Conservation (phyloP, 495 filamentous ascomycete genomes). For the Cercophora newfieldiana region DNA sequence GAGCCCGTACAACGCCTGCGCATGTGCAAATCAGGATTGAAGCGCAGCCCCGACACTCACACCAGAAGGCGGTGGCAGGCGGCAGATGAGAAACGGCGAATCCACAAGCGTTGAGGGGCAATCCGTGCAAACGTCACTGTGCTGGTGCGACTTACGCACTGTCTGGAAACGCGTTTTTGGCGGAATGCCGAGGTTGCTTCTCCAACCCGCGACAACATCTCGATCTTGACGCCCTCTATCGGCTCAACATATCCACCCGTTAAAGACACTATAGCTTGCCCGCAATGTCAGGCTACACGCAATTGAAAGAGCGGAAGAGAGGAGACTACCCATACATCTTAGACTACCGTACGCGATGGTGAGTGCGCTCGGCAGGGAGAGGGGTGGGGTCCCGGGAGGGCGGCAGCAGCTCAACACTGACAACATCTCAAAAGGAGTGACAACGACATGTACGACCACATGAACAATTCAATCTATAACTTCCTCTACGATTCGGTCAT, state of each 20-base stretch:
- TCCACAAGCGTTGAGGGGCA: background rate
- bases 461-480: slow-evolving; percentile 83
- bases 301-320: slow-evolving; percentile 63
- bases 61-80: too few species aligned
- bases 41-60: too few species aligned
- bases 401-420: background rate
- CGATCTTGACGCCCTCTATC: background rate
- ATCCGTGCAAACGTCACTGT: background rate
- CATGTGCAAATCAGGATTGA: too few species aligned
- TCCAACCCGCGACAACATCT: background rate
- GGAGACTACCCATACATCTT: slow-evolving; percentile 77
- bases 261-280: background rate
- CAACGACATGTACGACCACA: slow-evolving; percentile 93
- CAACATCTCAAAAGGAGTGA: slow-evolving; percentile 63
- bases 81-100: too few species aligned
- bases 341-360: slow-evolving; percentile 90
- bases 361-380: slow-evolving; percentile 17
- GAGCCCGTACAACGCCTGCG: background rate
- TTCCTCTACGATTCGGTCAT: slow-evolving; percentile 84
- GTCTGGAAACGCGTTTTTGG: background rate
- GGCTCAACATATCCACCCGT: background rate
- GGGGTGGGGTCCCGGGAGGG: background rate
- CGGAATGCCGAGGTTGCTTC: background rate
- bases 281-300: background rate
- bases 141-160: background rate